A percentile compares a stretch with the other conserved stretches of the same genome.
phyloP scores from a whole-genome alignment of 1,139 yeast species.

The Meyerozyma carpophila region DNA sequence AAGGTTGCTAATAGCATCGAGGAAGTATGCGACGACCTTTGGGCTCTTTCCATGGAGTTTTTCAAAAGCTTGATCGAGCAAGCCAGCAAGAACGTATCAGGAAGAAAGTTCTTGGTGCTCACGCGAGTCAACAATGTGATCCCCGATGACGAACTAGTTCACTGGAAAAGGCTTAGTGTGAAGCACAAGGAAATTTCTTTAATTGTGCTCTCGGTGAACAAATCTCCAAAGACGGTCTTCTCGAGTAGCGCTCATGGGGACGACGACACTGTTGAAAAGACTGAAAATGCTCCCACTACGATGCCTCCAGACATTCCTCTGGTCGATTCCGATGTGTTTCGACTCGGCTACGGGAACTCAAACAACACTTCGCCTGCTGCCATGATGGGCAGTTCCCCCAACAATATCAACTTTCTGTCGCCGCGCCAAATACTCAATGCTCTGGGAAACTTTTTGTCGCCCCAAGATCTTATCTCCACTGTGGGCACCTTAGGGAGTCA shows the following conservation, averaged over 20 bases:
- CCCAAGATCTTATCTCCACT: slow-evolving; percentile 14
- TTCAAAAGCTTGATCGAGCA: slow-evolving; percentile 34
- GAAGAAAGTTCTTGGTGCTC: slow-evolving; percentile 59
- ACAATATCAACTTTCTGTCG: slow-evolving; percentile 27
- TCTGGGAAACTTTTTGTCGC: slow-evolving; percentile 33
- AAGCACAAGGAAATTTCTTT: slow-evolving; percentile 59
- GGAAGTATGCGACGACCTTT: slow-evolving; percentile 34
- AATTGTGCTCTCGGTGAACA: slow-evolving; percentile 70
- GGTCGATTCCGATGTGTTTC: neutral
- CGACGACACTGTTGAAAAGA: slow-evolving; percentile 1
- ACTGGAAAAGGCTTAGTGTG: slow-evolving; percentile 66
- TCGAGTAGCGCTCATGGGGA: slow-evolving; percentile 8
- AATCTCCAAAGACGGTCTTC: slow-evolving; percentile 54
- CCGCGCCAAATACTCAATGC: slow-evolving; percentile 37
- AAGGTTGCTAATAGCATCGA: slow-evolving; percentile 14
- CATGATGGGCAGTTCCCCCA: slow-evolving; percentile 33
- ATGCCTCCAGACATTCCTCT: neutral
- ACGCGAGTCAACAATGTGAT: slow-evolving; percentile 67
- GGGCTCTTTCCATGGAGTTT: slow-evolving; percentile 32
- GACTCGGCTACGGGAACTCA: slow-evolving; percentile 10
- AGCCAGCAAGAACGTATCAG: slow-evolving; percentile 26
- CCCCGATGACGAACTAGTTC: slow-evolving; percentile 74
- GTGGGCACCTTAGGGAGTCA: slow-evolving; percentile 1
- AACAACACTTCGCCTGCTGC: slow-evolving; percentile 18
- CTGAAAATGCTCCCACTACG: neutral